Conservation (phyloP, 805 yeast species). For the Metschnikowia amazonensis region DNA sequence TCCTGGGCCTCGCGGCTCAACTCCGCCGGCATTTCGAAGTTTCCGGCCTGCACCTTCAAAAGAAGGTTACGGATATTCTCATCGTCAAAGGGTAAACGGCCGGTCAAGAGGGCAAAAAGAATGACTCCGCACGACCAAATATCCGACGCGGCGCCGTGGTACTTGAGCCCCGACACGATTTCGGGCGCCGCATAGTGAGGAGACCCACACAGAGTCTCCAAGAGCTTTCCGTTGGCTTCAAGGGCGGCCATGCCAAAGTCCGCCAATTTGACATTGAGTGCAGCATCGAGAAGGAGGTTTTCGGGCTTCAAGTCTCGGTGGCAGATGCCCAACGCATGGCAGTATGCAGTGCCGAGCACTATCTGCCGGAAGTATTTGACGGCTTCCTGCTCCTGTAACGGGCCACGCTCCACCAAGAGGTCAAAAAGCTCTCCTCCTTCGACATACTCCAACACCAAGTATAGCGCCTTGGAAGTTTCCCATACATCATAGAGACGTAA, state of each 20-base stretch:
- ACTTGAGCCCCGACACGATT: constrained; percentile 71
- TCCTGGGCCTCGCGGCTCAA: constrained; percentile 64
- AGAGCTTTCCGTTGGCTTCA: constrained; percentile 63
- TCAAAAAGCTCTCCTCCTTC: constrained; percentile 89
- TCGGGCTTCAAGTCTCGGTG: constrained; percentile 85
- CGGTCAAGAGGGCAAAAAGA: constrained; percentile 71
- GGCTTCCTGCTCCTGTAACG: constrained; percentile 68
- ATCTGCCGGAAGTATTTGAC: constrained; percentile 74
- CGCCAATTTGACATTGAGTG: constrained; percentile 69
- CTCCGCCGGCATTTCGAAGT: constrained; percentile 65
- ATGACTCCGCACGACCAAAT: constrained; percentile 89
- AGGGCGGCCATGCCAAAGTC: constrained; percentile 91
- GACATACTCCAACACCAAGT: constrained; percentile 73
- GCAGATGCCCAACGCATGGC: constrained; percentile 75
- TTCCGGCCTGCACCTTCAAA: constrained; percentile 73
- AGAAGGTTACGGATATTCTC: constrained; percentile 69
- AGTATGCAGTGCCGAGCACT: constrained; percentile 71
- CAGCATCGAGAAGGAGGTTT: constrained; percentile 63
- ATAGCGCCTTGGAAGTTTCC: constrained; percentile 91
- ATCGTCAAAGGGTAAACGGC: constrained; percentile 81
- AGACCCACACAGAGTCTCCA: constrained; percentile 82
- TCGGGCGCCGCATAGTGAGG: constrained; percentile 91
- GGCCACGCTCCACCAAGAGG: constrained; percentile 65
- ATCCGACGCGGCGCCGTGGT: constrained; percentile 82
- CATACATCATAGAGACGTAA: constrained; percentile 94